Base-by-base conservation (phyloP, 2,329 filamentous ascomycete genomes). In the Thermomyces lanuginosus region DNA sequence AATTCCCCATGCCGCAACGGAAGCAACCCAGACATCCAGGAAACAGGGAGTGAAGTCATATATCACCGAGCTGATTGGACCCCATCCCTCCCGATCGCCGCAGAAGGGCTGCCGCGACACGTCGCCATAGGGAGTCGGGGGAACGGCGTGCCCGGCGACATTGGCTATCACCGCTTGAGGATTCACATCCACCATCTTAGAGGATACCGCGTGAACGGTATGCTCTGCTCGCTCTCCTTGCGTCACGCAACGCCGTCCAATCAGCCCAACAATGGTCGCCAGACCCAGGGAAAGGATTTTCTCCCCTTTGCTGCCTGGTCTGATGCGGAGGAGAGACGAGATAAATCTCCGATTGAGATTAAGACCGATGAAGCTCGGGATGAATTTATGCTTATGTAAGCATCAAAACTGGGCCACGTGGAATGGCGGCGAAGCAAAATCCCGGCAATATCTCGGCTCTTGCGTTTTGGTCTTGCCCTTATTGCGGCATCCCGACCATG, bases 31-130 rank as follows among this genome's bases (percentile, higher is more conserved):
- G 12, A 92, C 70, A 50, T 98, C 91, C 43, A 95, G 73, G 49
- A 98, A 98, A 61, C 89, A 98, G 21, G 89, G 86, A 9, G 89
- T 95, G 45, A 98, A 83, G 58, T 98, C 89, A 55, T 82, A 93
- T 51, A 86, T 69, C 39, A 73, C 64, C 18, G 75, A 73, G 55
- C 83, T 93, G 48, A 98, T 49, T 12, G 89, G 89, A 1, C 91
- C 91, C 89, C 89, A 98, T 44, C 89, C 91, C 56, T 95, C 86
- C 29, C 65, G 62, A 55, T 92, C 89, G 51, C 77, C 72, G 58
- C 86, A 95, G 53, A 93, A 62, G 31, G 80, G 72, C 49, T 91
- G 78, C 32, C 39, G 41, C 22, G 42, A 39, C 28, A 33, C 41
- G 38, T 34, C 44, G 43, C 21, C 17, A 16, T 16, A 19, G 40